Evolutionary conservation across 805 yeast species (phyloP), one percentile per base, ranked within the genome.

Genomic region (Yamadazyma paraphyllophila): DNA sequence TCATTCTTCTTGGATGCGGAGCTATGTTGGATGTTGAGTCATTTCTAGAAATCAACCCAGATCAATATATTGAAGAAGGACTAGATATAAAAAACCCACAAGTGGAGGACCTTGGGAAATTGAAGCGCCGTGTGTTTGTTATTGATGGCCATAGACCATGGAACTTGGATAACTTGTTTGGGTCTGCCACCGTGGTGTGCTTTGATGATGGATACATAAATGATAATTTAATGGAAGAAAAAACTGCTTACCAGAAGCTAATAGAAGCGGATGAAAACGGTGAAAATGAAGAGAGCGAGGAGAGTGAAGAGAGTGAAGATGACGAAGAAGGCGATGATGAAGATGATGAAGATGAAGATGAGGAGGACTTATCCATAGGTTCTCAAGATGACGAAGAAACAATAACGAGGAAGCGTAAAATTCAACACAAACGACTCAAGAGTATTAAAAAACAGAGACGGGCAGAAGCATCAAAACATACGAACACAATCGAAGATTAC

Each of bases 131-230:
- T 46, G 77, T 92, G 2, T 95, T 88, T 57, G 78, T 95, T 9
- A 74, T 94, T 45, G 99, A 94, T 65, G 90, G 96, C 2, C 94
- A 87, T 53, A 71, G 98, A 52, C 99, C 99, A 3, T 94, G 99
- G 98, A 91, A 91, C 65, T 69, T 94, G 52, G 96, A 91, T 61
- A 94, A 94, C 60, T 58, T 94, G 39, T 91, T 87, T 72, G 97
- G 96, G 1, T 83, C 92, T 6, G 80, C 81, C 8, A 74, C 81
- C 51, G 80, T 94, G 4, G 75, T 74, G 6, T 91, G 98, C 63
- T 78, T 91, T 49, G 98, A 91, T 59, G 98, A 92, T 61, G 97
- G 96, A 0, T 71, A 72, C 39, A 74, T 86, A 1, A 87, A 83
- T 27, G 78, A 75, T 30, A 81, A 78, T 41, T 62, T 91, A 43